phyloP scores from a whole-genome alignment of 257 asterid genomes.

The Plectranthus barbatus region DNA sequence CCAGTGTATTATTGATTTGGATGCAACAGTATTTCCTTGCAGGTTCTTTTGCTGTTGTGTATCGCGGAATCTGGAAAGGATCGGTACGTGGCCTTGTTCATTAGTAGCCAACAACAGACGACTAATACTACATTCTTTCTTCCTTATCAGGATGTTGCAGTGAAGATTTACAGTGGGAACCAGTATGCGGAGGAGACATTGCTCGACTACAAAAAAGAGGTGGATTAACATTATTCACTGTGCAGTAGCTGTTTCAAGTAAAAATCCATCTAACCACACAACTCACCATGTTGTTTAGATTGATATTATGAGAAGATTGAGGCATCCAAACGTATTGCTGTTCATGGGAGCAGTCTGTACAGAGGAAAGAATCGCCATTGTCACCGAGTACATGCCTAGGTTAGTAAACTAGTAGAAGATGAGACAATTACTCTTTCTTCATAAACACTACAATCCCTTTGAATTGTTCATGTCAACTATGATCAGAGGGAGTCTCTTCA shows the following conservation, averaged over 20 bases:
- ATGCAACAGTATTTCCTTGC: slow-evolving; percentile 11
- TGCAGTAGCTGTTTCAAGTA: neutral
- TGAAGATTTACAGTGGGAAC: slow-evolving; percentile 54
- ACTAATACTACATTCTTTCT: neutral
- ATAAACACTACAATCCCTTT: neutral
- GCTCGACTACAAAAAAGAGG: slow-evolving; percentile 57
- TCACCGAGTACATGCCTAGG: slow-evolving; percentile 64
- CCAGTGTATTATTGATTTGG: neutral
- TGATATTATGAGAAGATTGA: slow-evolving; percentile 59
- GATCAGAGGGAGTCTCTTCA: slow-evolving; percentile 70
- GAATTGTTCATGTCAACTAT: too few species aligned
- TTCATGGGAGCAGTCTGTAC: slow-evolving; percentile 71
- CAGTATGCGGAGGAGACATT: slow-evolving; percentile 40
- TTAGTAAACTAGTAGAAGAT: too few species aligned
- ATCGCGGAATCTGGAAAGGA: slow-evolving; percentile 73
- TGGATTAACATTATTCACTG: slow-evolving; percentile 4
- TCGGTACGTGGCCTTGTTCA: slow-evolving; percentile 33
- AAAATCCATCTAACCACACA: neutral
- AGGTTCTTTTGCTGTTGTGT: slow-evolving; percentile 64
- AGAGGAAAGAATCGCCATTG: slow-evolving; percentile 58
- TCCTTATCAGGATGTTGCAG: slow-evolving; percentile 63
- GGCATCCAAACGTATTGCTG: slow-evolving; percentile 72
- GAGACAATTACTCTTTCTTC: neutral
- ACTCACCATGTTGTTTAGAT: slow-evolving; percentile 30
- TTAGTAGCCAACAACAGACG: slow-evolving; percentile 2